A percentile compares a stretch with the other conserved stretches of the same genome.
Evolutionary conservation across 176 grass and related monocot species (phyloP).

Genomic region (Calamus simplicifolius): DNA sequence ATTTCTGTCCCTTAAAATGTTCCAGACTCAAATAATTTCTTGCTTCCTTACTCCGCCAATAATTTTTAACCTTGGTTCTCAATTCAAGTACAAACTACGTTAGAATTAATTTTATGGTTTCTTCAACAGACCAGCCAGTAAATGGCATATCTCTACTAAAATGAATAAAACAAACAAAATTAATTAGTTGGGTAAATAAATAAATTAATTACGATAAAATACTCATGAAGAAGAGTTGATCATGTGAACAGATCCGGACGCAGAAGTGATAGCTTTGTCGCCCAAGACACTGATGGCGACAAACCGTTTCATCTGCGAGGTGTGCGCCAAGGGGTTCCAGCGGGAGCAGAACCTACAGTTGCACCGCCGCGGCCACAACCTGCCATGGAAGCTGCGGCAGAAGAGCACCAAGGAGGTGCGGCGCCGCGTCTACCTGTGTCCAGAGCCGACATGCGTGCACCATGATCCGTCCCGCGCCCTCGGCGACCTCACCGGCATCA

Average conservation of each 20-base stretch:
- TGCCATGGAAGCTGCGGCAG: constrained; percentile 97
- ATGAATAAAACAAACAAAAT: no score
- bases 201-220: no score
- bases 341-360: constrained; percentile 98
- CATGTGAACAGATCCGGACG: constrained; percentile 56
- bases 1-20: constrained; percentile 16
- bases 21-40: no score
- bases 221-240: no score
- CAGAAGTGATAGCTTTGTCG: constrained; percentile 89
- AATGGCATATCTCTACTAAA: no score
- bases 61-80: no score
- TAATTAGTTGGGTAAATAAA: no score
- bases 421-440: constrained; percentile 89
- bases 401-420: constrained; percentile 68
- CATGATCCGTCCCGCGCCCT: constrained; percentile 86
- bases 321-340: constrained; percentile 98
- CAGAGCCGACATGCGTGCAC: constrained; percentile 90
- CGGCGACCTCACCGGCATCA: constrained; percentile 94
- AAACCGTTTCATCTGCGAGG: constrained; percentile 95
- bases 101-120: no score
- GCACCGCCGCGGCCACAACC: constrained; percentile 91
- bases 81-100: no score
- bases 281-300: constrained; percentile 88
- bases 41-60: no score
- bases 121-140: no score